Evolutionary conservation across 1,284 basidiomycete species (phyloP), one percentile per base, ranked within the genome.

Genomic region (Jaminaea rosea): DNA sequence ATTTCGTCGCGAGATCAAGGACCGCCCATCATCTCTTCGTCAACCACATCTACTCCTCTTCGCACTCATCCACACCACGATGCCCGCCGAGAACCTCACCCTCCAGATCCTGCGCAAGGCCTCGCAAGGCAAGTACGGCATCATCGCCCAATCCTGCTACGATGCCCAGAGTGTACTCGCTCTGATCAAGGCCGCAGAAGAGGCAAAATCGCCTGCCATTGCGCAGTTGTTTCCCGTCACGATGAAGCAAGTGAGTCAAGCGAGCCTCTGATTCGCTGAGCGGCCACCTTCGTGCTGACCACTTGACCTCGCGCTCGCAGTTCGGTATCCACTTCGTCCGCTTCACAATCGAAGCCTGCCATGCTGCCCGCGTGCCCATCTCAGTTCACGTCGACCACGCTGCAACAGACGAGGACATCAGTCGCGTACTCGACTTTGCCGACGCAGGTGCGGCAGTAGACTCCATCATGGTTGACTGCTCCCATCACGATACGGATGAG

Each of bases 401-500:
- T 0, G 59, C 52, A 0, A 41, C 3, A 9, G 52, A 61, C 31
- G 56, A 61, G 34, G 61, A 63, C 44, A 63, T 63, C 42, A 36
- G 24, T 9, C 46, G 56, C 7, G 58, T 53, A 1, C 36, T 63
- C 9, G 41, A 52, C 15, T 61, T 42, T 41, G 61, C 61, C 0
- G 56, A 61, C 41, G 29, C 59, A 41, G 59, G 58, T 7, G 49
- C 46, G 1, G 49, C 47, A 1, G 24, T 63, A 10, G 61, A 63
- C 31, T 50, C 45, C 3, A 63, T 63, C 47, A 63, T 63, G 61
- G 59, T 63, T 28, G 61, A 63, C 39, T 61, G 59, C 42, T 41
- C 31, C 8, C 61, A 63, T 28, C 29, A 34, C 19, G 61, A 63
- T 17, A 58, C 50, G 11, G 61, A 63, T 41, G 59, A 62, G 26